Conservation (phyloP, 345 rosid genomes). For the Arabis alpina region DNA sequence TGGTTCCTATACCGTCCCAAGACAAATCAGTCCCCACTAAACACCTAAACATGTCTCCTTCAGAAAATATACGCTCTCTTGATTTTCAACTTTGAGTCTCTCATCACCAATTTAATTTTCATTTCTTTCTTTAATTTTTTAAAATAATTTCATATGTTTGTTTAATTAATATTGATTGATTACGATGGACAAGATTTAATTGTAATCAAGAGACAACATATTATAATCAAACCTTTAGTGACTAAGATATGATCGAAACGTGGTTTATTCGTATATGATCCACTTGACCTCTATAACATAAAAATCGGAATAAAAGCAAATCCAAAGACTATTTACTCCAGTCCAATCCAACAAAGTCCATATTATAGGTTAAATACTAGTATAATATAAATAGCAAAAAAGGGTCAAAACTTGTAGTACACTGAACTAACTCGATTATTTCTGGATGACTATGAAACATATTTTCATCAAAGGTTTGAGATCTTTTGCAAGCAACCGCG, state of each 20-base stretch:
- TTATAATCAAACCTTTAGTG: not conserved
- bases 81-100: constrained; percentile 11
- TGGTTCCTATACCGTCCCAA: constrained; percentile 34
- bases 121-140: not conserved
- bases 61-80: constrained; percentile 19
- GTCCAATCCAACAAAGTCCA: constrained; percentile 6
- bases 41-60: constrained; percentile 38
- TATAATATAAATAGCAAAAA: not conserved
- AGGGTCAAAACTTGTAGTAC: not conserved
- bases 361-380: not conserved
- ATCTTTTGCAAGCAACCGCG: constrained; percentile 37
- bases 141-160: not conserved
- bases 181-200: not conserved
- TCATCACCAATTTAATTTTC: not conserved
- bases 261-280: constrained; percentile 22
- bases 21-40: constrained; percentile 42
- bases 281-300: not conserved
- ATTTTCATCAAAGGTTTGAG: constrained; percentile 36
- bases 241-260: constrained; percentile 2
- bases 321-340: constrained; percentile 7
- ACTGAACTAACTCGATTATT: not conserved
- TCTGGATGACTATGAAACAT: constrained; percentile 41
- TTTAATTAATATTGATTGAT: not conserved
- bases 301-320: not conserved
- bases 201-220: not conserved